These are phyloP conservation scores for Carex parvula DNA, from an alignment of 176 grass and related monocot genomes.

Conservation along the genomic window DNA sequence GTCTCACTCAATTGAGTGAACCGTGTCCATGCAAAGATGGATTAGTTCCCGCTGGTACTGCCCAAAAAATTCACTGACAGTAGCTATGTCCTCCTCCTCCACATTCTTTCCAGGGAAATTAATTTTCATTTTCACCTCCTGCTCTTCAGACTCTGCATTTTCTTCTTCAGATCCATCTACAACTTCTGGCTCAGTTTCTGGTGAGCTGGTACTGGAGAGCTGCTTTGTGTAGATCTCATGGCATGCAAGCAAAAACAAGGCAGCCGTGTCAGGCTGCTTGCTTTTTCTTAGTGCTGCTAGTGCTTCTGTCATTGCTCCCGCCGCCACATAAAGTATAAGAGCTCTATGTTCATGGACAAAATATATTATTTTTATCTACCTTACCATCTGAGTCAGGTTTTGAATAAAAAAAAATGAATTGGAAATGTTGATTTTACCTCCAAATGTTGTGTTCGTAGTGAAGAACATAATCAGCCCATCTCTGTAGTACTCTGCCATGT, in stretches of 20 bases:
- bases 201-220: constrained; percentile 8
- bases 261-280: constrained; percentile 72
- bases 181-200: background rate
- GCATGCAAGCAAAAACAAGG: constrained; percentile 92
- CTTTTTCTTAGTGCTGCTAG: constrained; percentile 69
- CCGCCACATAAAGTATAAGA: constrained; percentile 81
- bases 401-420: background rate
- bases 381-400: background rate
- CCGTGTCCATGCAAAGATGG: constrained; percentile 84
- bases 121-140: constrained; percentile 41
- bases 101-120: constrained; percentile 72
- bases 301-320: constrained; percentile 83
- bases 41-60: constrained; percentile 90
- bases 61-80: constrained; percentile 80
- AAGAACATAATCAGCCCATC: constrained; percentile 91
- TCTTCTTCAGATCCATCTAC: constrained; percentile 6
- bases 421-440: constrained; percentile 51
- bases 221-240: constrained; percentile 76
- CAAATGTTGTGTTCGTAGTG: constrained; percentile 88
- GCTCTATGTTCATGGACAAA: constrained; percentile 43
- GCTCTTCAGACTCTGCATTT: constrained; percentile 4
- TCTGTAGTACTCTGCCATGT: constrained; percentile 68
- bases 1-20: constrained; percentile 49
- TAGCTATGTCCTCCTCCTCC: constrained; percentile 52
- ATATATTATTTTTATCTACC: constrained; percentile 21